Percentiles rank a stretch among this genome's conserved stretches.
Evolutionary conservation across 371 early-diverging fungal species (phyloP).

Genomic region (Nematocida homosporus): DNA sequence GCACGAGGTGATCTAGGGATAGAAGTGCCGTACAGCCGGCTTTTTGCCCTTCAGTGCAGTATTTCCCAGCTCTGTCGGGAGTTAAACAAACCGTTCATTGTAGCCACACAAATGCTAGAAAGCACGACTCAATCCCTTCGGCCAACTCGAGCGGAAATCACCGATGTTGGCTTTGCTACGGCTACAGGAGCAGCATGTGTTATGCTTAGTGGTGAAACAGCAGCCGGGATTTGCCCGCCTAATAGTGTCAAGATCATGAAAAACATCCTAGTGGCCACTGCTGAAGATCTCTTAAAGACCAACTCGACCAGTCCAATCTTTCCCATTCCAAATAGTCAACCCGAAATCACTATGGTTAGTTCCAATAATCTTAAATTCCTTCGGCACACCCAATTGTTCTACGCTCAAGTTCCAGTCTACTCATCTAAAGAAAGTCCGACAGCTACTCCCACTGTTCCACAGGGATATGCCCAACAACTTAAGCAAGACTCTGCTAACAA

Average conservation of each 20-base stretch:
- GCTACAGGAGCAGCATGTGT: conserved; percentile 91
- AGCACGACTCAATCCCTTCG: conserved; percentile 86
- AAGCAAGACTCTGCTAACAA: not conserved
- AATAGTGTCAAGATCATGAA: conserved; percentile 65
- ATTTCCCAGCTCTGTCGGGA: conserved; percentile 85
- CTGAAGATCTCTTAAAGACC: not conserved
- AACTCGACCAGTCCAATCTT: not conserved
- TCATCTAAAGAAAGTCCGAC: not conserved
- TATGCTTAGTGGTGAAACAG: conserved; percentile 96
- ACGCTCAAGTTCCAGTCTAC: not conserved
- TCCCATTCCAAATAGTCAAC: not conserved
- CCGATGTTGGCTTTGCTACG: conserved; percentile 93
- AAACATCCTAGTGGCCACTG: conserved; percentile 8
- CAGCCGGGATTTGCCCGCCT: conserved; percentile 77
- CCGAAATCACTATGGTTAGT: not conserved
- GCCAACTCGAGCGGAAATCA: conserved; percentile 95
- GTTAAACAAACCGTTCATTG: conserved; percentile 86
- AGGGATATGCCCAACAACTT: not conserved
- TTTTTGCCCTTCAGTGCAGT: conserved; percentile 87
- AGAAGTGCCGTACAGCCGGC: conserved; percentile 83
- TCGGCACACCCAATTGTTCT: not conserved
- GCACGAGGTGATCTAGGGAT: conserved; percentile 94
- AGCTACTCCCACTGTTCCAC: not conserved
- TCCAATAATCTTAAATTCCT: conserved; percentile 9
- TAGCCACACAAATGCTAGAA: conserved; percentile 96